phyloP scores from a whole-genome alignment of 202 grass and related monocot species.

The Alloteropsis angusta region DNA sequence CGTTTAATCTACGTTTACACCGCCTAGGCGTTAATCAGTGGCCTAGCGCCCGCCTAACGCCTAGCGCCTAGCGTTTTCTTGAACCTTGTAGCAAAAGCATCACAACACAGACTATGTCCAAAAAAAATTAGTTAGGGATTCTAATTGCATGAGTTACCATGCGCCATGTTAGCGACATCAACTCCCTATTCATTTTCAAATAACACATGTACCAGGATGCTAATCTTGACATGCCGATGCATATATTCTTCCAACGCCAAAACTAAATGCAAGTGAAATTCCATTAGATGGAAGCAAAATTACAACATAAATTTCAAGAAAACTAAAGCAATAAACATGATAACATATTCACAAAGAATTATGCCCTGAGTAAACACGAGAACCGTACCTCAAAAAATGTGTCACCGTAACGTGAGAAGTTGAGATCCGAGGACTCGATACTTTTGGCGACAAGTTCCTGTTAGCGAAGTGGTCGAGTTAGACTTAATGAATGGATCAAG shows the following conservation, averaged over 20 bases:
- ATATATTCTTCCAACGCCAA: neutral
- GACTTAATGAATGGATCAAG: neutral
- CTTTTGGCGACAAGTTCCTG: conserved; percentile 92
- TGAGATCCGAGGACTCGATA: conserved; percentile 88
- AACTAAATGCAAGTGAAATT: neutral
- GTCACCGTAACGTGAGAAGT: conserved; percentile 88
- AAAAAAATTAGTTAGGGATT: neutral
- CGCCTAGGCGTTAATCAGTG: too few species aligned
- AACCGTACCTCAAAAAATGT: conserved; percentile 78
- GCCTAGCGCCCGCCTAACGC: too few species aligned
- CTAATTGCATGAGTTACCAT: neutral
- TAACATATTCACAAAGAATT: neutral
- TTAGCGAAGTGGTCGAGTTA: neutral
- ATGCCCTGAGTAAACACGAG: neutral
- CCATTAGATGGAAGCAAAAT: neutral
- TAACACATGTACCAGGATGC: neutral
- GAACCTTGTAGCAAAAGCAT: neutral
- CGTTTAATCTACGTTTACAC: too few species aligned
- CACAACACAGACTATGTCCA: neutral
- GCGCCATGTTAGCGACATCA: neutral
- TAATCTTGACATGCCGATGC: neutral
- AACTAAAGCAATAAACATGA: neutral
- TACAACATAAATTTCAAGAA: neutral
- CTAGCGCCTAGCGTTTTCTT: too few species aligned
- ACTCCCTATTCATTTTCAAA: neutral